Evolutionary conservation across 495 filamentous ascomycete genomes (phyloP), one percentile per base, ranked within the genome.

Genomic region (Neurospora sp.): DNA sequence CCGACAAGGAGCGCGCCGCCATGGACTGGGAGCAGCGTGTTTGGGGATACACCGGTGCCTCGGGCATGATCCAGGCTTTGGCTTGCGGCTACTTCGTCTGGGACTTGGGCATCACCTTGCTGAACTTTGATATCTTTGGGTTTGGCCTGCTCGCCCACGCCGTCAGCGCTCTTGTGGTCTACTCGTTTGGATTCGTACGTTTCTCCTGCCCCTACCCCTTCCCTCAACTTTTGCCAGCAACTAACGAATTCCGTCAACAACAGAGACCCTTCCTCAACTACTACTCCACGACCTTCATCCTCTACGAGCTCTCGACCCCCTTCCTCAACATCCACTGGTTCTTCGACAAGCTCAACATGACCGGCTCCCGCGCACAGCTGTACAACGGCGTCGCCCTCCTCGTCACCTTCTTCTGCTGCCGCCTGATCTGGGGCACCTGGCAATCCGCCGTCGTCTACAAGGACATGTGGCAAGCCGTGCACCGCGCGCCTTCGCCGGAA

Each of bases 281-380:
- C 85, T 98, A 97, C 82, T 93, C 89, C 71, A 87, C 90, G 20
- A 88, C 89, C 70, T 98, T 99, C 84, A 93, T 99, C 78, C 93
- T 99, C 77, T 99, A 97, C 87, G 96, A 99, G 85, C 92, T 99
- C 72, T 97, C 93, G 71, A 91, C 89, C 76, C 94, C 94, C 16
- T 95, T 97, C 84, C 90, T 96, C 78, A 96, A 97, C 81, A 92
- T 98, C 83, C 96, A 99, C 87, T 99, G 96, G 96, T 98, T 99
- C 88, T 94, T 92, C 79, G 96, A 99, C 85, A 99, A 99, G 84
- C 86, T 98, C 77, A 89, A 92, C 80, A 91, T 97, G 87, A 99
- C 96, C 31, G 96, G 96, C 70, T 92, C 92, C 73, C 85, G 77
- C 18, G 76, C 79, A 3, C 94, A 98, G 82, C 90, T 95, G 77